These are phyloP conservation scores for Diophrys appendiculata DNA, from an alignment of 73 alveolate species.

Conservation along the genomic window DNA sequence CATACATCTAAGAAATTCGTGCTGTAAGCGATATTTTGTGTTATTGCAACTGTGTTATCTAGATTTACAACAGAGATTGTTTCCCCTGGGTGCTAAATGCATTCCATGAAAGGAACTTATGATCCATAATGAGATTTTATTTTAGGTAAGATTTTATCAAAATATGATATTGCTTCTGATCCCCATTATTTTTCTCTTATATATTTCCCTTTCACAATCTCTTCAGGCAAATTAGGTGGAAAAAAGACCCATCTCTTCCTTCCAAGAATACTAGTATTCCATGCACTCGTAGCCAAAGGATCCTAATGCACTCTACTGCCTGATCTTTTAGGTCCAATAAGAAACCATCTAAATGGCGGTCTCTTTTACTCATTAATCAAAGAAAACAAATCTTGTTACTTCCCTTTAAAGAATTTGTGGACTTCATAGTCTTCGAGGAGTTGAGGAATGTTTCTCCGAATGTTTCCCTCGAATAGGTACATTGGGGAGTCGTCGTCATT, in stretches of 20 bases:
- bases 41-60: slow-evolving; percentile 87
- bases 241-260: slow-evolving; percentile 80
- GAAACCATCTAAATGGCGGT: slow-evolving; percentile 87
- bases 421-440: slow-evolving; percentile 69
- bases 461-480: slow-evolving; percentile 70
- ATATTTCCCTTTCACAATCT: slow-evolving; percentile 66
- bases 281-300: slow-evolving; percentile 82
- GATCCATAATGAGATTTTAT: slow-evolving; percentile 12
- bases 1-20: slow-evolving; percentile 77
- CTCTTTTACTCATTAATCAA: slow-evolving; percentile 54
- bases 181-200: slow-evolving; percentile 60
- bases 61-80: slow-evolving; percentile 89
- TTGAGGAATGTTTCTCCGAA: slow-evolving; percentile 51
- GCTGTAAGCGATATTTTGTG: slow-evolving; percentile 68
- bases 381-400: slow-evolving; percentile 58
- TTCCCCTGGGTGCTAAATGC: slow-evolving; percentile 71
- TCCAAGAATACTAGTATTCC: slow-evolving; percentile 79
- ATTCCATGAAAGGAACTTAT: background rate
- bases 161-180: slow-evolving; percentile 83
- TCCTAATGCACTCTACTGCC: slow-evolving; percentile 80
- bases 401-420: slow-evolving; percentile 66
- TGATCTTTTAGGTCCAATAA: slow-evolving; percentile 85
- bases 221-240: slow-evolving; percentile 70
- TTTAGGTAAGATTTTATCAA: slow-evolving; percentile 69
- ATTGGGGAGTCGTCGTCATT: slow-evolving; percentile 80